phyloP scores from a whole-genome alignment of 495 filamentous ascomycete genomes.

The Aspergillus nanangensis region DNA sequence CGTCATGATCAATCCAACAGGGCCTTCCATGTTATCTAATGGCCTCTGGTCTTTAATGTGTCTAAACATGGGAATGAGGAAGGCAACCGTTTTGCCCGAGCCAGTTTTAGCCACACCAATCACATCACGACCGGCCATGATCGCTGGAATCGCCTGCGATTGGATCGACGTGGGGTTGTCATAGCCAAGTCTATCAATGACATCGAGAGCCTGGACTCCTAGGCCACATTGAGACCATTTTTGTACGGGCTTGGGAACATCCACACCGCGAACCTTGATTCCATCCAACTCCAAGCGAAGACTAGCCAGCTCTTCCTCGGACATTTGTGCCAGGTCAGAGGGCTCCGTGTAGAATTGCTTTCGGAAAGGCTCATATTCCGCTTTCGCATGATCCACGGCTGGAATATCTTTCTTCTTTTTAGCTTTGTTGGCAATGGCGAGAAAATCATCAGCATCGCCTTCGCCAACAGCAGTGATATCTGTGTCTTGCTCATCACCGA shows the following conservation, averaged over 20 bases:
- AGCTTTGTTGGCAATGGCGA: conserved; percentile 77
- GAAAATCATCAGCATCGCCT: conserved; percentile 73
- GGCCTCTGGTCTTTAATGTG: conserved; percentile 94
- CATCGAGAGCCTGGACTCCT: conserved; percentile 80
- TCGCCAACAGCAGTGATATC: conserved; percentile 67
- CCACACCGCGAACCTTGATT: conserved; percentile 83
- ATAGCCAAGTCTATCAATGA: conserved; percentile 78
- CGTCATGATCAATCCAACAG: conserved; percentile 84
- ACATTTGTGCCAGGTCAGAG: conserved; percentile 76
- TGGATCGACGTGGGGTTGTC: conserved; percentile 91
- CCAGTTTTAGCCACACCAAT: conserved; percentile 98
- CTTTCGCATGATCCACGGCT: conserved; percentile 74
- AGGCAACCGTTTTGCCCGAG: conserved; percentile 98
- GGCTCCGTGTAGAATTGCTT: conserved; percentile 95
- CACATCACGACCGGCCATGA: conserved; percentile 95
- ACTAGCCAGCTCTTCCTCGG: conserved; percentile 75
- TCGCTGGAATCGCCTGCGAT: conserved; percentile 87
- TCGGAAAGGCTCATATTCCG: conserved; percentile 79
- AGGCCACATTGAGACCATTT: conserved; percentile 97
- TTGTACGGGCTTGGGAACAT: conserved; percentile 87
- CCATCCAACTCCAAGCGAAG: conserved; percentile 85
- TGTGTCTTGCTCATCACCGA: conserved; percentile 76
- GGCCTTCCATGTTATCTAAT: conserved; percentile 80
- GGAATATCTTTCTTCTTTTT: conserved; percentile 98
- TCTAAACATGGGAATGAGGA: conserved; percentile 90